These are phyloP conservation scores for Saccharum hybrid DNA, from an alignment of 202 grass and related monocot genomes.

Conservation along the genomic window DNA sequence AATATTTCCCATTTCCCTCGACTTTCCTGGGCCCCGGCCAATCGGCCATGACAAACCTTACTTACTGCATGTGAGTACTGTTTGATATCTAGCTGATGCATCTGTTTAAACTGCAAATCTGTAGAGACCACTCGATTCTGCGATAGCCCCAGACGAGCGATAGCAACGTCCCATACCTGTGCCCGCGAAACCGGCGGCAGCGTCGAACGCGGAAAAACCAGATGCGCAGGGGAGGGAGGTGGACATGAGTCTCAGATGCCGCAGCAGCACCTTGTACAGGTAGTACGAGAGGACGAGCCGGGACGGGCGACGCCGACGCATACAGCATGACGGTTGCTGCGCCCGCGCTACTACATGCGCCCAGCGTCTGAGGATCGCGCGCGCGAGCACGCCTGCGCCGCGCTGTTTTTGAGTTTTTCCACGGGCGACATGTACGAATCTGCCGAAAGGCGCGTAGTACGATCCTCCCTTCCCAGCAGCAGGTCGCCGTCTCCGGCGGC, in stretches of 20 bases:
- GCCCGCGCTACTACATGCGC: too few relatives aligned
- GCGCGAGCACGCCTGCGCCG: too few relatives aligned
- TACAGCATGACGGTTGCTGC: neutral
- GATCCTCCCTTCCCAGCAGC: neutral
- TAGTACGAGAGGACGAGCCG: neutral
- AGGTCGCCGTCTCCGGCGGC: conserved; percentile 21
- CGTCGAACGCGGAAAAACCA: neutral
- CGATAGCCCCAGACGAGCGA: neutral
- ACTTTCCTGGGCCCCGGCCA: neutral
- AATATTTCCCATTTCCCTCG: neutral
- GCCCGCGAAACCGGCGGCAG: conserved; percentile 21
- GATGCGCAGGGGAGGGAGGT: too few relatives aligned
- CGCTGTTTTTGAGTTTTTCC: neutral
- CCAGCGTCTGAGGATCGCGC: too few relatives aligned
- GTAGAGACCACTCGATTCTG: neutral
- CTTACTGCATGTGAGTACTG: too few relatives aligned
- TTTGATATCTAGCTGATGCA: neutral
- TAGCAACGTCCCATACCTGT: neutral
- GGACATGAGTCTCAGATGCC: neutral
- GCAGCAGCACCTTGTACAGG: neutral
- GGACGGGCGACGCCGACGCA: neutral
- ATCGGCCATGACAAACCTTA: too few relatives aligned
- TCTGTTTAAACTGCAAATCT: conserved; percentile 16
- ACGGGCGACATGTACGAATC: neutral
- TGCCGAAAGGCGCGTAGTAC: conserved; percentile 14